Conservation (phyloP, 1,284 basidiomycete genomes). For the Rhodotorula mucilaginosa region DNA sequence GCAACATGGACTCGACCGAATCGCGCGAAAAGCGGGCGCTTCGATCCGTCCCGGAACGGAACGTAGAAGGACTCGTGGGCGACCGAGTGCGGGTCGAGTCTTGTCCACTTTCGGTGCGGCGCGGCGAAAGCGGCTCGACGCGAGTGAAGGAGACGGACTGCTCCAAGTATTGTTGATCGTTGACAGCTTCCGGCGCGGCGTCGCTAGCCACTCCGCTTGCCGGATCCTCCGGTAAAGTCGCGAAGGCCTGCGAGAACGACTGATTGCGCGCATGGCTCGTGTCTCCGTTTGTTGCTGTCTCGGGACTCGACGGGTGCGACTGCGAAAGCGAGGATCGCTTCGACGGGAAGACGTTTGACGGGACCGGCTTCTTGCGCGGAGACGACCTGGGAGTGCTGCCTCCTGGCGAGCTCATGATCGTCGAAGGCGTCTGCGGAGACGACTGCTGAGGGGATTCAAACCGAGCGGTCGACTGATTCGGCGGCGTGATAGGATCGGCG, state of each 20-base stretch:
- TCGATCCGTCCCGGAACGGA: not conserved
- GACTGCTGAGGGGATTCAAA: not conserved
- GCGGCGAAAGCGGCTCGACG: too few relatives aligned
- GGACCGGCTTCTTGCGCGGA: not conserved
- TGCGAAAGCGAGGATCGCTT: not conserved
- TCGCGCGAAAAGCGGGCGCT: conserved; percentile 5
- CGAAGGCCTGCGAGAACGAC: not conserved
- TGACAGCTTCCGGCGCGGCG: too few relatives aligned
- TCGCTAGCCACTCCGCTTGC: too few relatives aligned
- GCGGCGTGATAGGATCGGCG: conserved; percentile 23
- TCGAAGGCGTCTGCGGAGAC: conserved; percentile 5
- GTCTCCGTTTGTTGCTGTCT: not conserved
- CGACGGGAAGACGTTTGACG: conserved; percentile 4
- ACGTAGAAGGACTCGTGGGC: not conserved
- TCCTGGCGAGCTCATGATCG: not conserved
- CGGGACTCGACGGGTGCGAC: not conserved
- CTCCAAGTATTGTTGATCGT: too few relatives aligned
- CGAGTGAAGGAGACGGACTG: too few relatives aligned
- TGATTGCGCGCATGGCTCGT: not conserved
- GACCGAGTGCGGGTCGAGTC: not conserved
- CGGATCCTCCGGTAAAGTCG: too few relatives aligned
- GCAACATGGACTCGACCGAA: conserved; percentile 30
- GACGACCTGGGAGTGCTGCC: not conserved
- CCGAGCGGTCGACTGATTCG: conserved; percentile 12
- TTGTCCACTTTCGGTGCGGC: too few relatives aligned